Conservation (phyloP, 768 basidiomycete genomes). For the Kwoniella sp. region DNA sequence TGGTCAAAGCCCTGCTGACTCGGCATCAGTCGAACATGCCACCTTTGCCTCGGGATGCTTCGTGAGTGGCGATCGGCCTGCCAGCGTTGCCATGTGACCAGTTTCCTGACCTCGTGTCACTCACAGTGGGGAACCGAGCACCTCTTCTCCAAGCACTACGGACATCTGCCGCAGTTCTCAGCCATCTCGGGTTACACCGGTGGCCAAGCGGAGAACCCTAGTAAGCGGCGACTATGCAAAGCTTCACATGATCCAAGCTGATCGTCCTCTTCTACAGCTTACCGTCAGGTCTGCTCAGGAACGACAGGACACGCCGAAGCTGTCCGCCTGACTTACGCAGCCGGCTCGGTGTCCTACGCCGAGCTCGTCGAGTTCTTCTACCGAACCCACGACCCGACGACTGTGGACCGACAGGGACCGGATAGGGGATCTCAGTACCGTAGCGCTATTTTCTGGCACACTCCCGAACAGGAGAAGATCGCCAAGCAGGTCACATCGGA, state of each 20-base stretch:
- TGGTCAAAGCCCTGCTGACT: no score
- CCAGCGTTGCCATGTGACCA: neutral
- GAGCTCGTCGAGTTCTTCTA: slow-evolving; percentile 97
- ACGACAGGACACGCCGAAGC: slow-evolving; percentile 85
- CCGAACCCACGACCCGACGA: slow-evolving; percentile 88
- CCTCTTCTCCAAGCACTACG: slow-evolving; percentile 45
- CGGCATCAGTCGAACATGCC: slow-evolving; percentile 49
- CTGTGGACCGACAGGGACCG: slow-evolving; percentile 68
- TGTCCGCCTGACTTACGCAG: slow-evolving; percentile 79
- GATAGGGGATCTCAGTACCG: slow-evolving; percentile 77
- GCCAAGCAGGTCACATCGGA: slow-evolving; percentile 75
- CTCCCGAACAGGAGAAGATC: slow-evolving; percentile 64
- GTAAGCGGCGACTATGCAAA: slow-evolving; percentile 18
- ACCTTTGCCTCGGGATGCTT: slow-evolving; percentile 50
- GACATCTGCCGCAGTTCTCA: slow-evolving; percentile 45
- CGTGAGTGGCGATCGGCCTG: slow-evolving; percentile 25
- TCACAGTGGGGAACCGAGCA: slow-evolving; percentile 50
- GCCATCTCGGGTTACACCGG: slow-evolving; percentile 47
- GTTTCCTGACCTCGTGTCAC: neutral
- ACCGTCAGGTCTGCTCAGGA: slow-evolving; percentile 72
- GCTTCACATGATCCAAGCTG: neutral
- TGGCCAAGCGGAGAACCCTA: slow-evolving; percentile 36
- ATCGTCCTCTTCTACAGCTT: slow-evolving; percentile 48
- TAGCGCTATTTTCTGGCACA: slow-evolving; percentile 79
- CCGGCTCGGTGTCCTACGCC: slow-evolving; percentile 67